A percentile compares a stretch with the other conserved stretches of the same genome.
phyloP scores from a whole-genome alignment of 108 stramenopile genomes.

The Schizochytrium sp. region DNA sequence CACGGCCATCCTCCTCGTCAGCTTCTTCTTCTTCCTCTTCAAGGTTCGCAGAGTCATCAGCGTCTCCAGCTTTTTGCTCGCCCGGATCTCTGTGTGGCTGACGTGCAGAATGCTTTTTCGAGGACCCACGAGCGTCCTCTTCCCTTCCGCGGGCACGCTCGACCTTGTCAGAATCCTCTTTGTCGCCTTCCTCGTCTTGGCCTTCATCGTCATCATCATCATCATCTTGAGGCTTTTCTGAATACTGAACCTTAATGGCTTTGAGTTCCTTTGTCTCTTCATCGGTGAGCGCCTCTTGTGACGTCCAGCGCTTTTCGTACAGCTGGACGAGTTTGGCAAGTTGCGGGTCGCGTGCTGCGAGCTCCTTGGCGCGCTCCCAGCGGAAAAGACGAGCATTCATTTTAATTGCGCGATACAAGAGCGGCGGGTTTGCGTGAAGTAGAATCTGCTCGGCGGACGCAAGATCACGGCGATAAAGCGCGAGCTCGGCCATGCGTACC shows the following conservation, averaged over 20 bases:
- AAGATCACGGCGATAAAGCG: conserved; percentile 25
- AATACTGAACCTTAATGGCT: background rate
- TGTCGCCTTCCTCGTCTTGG: background rate
- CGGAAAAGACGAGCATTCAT: conserved; percentile 46
- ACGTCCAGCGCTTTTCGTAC: conserved; percentile 34
- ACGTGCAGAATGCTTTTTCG: no score
- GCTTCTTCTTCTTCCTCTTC: no score
- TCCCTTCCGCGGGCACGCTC: no score
- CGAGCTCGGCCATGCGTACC: conserved; percentile 45
- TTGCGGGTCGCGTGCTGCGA: conserved; percentile 37
- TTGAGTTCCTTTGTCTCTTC: background rate
- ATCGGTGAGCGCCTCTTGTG: background rate
- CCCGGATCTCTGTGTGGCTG: no score
- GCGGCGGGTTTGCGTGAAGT: conserved; percentile 51
- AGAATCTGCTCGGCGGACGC: conserved; percentile 57
- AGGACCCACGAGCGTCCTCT: no score
- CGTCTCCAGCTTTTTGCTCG: no score
- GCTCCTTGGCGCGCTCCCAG: conserved; percentile 47
- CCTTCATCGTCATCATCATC: background rate
- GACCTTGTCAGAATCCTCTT: background rate
- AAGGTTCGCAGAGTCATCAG: no score
- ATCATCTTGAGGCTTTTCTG: background rate
- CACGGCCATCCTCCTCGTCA: no score
- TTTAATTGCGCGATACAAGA: conserved; percentile 57
- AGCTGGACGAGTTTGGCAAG: conserved; percentile 36